Evolutionary conservation across 192 early-diverging fungal genomes (phyloP).

Genomic region (Linnemannia zychae): DNA sequence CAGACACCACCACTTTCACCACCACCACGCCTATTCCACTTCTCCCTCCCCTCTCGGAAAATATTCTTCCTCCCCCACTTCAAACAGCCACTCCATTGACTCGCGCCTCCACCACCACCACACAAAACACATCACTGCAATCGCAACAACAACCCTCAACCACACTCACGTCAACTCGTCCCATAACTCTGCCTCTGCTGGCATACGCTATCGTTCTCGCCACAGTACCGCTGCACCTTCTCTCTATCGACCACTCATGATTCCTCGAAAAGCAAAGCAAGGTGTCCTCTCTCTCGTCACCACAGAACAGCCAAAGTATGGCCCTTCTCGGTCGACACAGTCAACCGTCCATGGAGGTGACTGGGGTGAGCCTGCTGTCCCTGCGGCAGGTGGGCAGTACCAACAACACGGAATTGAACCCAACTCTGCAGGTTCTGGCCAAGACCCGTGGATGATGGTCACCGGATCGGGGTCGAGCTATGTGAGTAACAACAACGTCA

Average conservation of each 20-base stretch:
- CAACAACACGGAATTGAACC: slow-evolving; percentile 22
- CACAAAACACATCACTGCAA: slow-evolving; percentile 19
- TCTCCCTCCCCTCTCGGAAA: neutral
- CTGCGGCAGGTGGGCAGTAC: slow-evolving; percentile 8
- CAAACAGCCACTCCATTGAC: neutral
- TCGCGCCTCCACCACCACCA: slow-evolving; percentile 26
- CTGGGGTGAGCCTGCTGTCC: slow-evolving; percentile 30
- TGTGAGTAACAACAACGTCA: neutral
- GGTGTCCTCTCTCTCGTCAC: slow-evolving; percentile 34
- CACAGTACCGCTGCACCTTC: slow-evolving; percentile 29
- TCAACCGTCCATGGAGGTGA: slow-evolving; percentile 41
- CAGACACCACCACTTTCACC: slow-evolving; percentile 11
- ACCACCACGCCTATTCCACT: neutral
- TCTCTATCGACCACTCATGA: slow-evolving; percentile 43
- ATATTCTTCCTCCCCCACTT: neutral
- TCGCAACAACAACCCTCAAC: slow-evolving; percentile 14
- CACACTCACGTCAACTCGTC: neutral
- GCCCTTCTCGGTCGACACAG: slow-evolving; percentile 36
- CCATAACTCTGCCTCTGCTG: neutral
- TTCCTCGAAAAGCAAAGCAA: slow-evolving; percentile 38
- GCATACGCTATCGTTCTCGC: slow-evolving; percentile 30
- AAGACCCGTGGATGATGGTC: slow-evolving; percentile 47
- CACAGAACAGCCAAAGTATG: slow-evolving; percentile 47
- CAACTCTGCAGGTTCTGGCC: slow-evolving; percentile 20
- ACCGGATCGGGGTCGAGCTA: slow-evolving; percentile 35